Evolutionary conservation across 1,284 basidiomycete genomes (phyloP).

Genomic region (Fistulina hepatica): DNA sequence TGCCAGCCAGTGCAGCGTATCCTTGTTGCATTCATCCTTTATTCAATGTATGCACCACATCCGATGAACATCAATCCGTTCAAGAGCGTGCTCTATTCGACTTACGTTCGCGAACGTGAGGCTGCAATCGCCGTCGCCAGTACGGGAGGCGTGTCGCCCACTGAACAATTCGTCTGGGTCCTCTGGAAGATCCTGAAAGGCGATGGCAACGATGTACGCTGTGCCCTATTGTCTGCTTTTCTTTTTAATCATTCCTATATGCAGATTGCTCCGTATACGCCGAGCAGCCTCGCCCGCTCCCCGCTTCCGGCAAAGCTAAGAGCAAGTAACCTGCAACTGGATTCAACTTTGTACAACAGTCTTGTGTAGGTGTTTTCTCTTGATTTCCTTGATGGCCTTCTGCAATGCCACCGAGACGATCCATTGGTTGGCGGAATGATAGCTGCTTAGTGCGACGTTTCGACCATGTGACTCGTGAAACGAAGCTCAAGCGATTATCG

Average conservation of each 20-base stretch:
- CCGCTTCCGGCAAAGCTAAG: slow-evolving; percentile 60
- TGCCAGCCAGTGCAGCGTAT: slow-evolving; percentile 56
- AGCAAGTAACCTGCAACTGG: slow-evolving; percentile 53
- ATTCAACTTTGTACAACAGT: slow-evolving; percentile 43
- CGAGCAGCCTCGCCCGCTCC: slow-evolving; percentile 54
- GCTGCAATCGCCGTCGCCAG: slow-evolving; percentile 39
- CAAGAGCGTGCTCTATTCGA: slow-evolving; percentile 52
- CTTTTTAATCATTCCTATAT: slow-evolving; percentile 1
- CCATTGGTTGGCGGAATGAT: no score
- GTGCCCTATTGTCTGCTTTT: slow-evolving; percentile 4
- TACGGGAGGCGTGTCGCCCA: slow-evolving; percentile 43
- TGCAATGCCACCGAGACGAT: slow-evolving; percentile 7
- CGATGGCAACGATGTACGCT: slow-evolving; percentile 62
- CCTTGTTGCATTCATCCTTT: slow-evolving; percentile 63
- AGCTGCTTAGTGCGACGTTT: no score
- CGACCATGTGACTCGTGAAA: no score
- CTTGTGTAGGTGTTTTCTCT: slow-evolving; percentile 26
- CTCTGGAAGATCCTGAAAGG: slow-evolving; percentile 73
- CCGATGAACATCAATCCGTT: slow-evolving; percentile 70
- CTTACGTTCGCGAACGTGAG: slow-evolving; percentile 55
- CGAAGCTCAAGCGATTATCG: no score
- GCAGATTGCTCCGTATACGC: slow-evolving; percentile 71
- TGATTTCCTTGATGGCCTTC: slow-evolving; percentile 15
- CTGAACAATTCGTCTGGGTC: slow-evolving; percentile 71
- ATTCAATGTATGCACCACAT: slow-evolving; percentile 64